Conservation (phyloP, 1,284 basidiomycete genomes). For the Schizophyllum amplum region DNA sequence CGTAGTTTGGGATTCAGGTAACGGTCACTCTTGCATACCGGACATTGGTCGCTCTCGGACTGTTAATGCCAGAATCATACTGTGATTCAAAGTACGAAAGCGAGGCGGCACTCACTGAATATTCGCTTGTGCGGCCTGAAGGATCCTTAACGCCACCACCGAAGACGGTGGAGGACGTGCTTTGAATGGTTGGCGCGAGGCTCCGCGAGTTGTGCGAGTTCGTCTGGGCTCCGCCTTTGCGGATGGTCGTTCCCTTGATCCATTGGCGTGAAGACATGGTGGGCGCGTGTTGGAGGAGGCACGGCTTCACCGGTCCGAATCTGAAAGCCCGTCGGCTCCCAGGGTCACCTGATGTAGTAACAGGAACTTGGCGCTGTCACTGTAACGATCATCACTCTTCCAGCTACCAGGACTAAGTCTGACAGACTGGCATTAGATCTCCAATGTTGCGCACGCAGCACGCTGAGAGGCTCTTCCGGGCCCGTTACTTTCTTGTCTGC, state of each 20-base stretch:
- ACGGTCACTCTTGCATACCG: constrained; percentile 94
- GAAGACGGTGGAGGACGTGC: constrained; percentile 62
- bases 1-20: constrained; percentile 94
- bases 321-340: too few species aligned
- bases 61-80: constrained; percentile 21
- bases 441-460: too few species aligned
- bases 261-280: neutral
- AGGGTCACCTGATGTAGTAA: too few species aligned
- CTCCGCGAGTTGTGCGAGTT: constrained; percentile 42
- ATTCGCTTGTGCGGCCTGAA: constrained; percentile 71
- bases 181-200: constrained; percentile 61
- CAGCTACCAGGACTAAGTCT: too few species aligned
- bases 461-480: too few species aligned
- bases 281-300: neutral
- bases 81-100: constrained; percentile 7
- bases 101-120: constrained; percentile 45
- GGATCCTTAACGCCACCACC: constrained; percentile 77
- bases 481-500: too few species aligned
- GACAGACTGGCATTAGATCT: too few species aligned
- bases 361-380: too few species aligned
- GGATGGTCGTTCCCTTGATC: constrained; percentile 50
- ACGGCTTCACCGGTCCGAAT: too few species aligned
- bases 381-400: too few species aligned
- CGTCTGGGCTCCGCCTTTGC: constrained; percentile 48
- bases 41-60: constrained; percentile 94